Base-by-base conservation (phyloP, 2,329 filamentous ascomycete species). In the Teratosphaeria viscida region DNA sequence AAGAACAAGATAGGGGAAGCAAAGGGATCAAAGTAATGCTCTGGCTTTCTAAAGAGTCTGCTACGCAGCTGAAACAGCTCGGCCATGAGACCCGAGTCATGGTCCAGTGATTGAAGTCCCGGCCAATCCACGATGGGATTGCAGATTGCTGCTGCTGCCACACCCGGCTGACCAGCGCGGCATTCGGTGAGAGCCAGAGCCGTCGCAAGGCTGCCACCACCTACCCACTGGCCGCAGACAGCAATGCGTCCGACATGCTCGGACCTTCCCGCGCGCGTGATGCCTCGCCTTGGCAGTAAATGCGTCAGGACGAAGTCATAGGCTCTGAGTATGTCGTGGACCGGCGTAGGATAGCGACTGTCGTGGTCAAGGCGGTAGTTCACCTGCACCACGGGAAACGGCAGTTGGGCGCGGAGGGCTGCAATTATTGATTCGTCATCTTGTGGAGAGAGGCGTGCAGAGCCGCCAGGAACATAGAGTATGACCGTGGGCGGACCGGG, bases 121-220 rank as follows among this genome's bases (percentile, higher is more conserved):
- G 55, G 32, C 79, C 79, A 81, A 62, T 81, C 77, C 11, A 74
- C 68, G 6, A 81, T 70, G 7, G 79, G 77, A 52, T 77, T 77
- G 62, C 75, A 78, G 14, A 80, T 66, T 3, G 76, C 76, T 6
- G 76, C 76, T 29, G 78, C 77, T n/a, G 67, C 68, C 34, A 81
- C 72, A 11, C 76, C 71, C 29, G 69, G 71, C 34, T 71, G 64
- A n/a, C 73, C 73, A 10, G 69, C 59, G 19, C 71, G 72, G 61
- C 77, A 80, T 66, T 81, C 79, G 10, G 79, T 81, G 67, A 81
- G 63, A 1, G 77, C 78, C 4, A 81, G 72, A 71, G 77, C 77
- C 2, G 76, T 73, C 8, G 78, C 79, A 6, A 81, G 72, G 16
- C 74, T 72, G 54, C 75, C 79, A 8, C 79, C 79, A 7, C 29